Evolutionary conservation across 768 basidiomycete genomes (phyloP).

Genomic region (Suillus cothurnatus): DNA sequence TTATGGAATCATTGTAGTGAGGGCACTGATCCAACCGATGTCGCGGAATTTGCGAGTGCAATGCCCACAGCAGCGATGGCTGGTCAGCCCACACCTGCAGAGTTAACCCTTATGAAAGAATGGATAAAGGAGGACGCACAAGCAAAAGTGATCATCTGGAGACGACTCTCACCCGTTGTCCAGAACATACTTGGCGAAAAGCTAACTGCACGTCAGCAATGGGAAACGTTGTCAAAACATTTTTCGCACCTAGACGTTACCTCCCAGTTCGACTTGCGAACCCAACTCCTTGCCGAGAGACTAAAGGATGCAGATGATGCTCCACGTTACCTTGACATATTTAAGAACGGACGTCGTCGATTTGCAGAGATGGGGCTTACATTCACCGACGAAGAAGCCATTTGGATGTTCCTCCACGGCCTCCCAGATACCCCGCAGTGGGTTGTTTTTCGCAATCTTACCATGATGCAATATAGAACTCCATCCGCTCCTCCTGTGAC

Average conservation of each 20-base stretch:
- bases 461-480: neutral
- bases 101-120: neutral
- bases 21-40: no score
- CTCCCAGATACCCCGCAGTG: neutral
- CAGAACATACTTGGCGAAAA: neutral
- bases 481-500: no score
- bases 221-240: neutral
- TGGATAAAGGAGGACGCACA: neutral
- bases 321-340: neutral
- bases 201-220: neutral
- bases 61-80: no score
- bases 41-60: no score
- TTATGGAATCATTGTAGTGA: no score
- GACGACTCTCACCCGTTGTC: neutral
- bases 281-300: neutral
- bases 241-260: neutral
- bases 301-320: neutral
- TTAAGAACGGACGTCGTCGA: neutral
- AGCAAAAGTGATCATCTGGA: conserved; percentile 8
- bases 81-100: no score
- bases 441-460: no score
- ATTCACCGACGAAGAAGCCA: neutral
- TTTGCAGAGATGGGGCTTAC: neutral
- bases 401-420: neutral
- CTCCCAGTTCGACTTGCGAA: neutral